Conservation (phyloP, 257 asterid genomes). For the Echites panduratus region DNA sequence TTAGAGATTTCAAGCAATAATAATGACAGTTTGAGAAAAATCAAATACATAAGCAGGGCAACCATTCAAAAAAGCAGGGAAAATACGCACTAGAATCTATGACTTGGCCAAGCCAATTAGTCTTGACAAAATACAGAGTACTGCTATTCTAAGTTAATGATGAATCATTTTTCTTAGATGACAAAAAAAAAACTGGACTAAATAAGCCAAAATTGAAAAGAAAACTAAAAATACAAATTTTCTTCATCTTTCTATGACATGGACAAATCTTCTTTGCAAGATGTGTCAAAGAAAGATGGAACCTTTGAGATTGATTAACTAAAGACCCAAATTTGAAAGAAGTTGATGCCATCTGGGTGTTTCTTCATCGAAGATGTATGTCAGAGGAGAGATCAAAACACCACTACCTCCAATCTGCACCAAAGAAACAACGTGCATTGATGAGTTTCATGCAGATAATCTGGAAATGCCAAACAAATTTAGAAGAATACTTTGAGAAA, state of each 20-base stretch:
- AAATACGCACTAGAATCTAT: too few relatives aligned
- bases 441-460: not conserved
- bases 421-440: not conserved
- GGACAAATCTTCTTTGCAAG: not conserved
- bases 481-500: not conserved
- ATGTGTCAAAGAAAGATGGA: not conserved
- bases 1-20: not conserved
- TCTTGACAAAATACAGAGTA: not conserved
- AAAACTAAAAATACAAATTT: not conserved
- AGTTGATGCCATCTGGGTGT: conserved; percentile 95
- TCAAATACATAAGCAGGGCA: too few relatives aligned
- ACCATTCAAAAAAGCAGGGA: not conserved
- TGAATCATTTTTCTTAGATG: too few relatives aligned
- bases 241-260: not conserved
- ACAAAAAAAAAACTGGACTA: not conserved
- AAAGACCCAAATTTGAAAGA: conserved; percentile 59
- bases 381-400: conserved; percentile 80
- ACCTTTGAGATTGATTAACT: not conserved
- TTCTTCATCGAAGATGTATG: conserved; percentile 95
- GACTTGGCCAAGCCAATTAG: not conserved
- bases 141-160: not conserved
- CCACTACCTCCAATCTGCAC: conserved; percentile 98
- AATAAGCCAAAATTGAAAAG: not conserved
- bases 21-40: too few relatives aligned
- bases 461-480: not conserved